Base-by-base conservation (phyloP, 768 basidiomycete species). In the Calocera cornea region DNA sequence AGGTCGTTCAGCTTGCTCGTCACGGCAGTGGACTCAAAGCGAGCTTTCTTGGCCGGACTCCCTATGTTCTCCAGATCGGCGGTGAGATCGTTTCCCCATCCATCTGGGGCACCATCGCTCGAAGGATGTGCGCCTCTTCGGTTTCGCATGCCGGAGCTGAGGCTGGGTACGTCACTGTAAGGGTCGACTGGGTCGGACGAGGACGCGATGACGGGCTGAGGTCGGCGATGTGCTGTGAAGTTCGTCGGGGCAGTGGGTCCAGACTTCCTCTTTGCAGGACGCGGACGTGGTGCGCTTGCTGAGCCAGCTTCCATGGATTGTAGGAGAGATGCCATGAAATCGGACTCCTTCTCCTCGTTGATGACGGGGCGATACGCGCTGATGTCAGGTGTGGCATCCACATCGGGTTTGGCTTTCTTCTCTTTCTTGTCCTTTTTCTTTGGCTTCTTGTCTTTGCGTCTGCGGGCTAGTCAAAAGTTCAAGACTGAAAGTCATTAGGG, bases 311-410 rank as follows among this genome's bases (percentile, higher is more conserved):
- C 90, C 75, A 95, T 83, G 24, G 79, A 83, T 10, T 86, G 88
- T 11, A 99, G 78, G 0, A 99, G 77, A 40, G 83, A 83, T 0
- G 85, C 84, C 91, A 99, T 89, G 71, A 99, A 92, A 71, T 95
- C 92, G 41, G 84, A 81, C 75, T 97, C 97, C 72, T 93, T 85
- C 65, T 87, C 88, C 14, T 81, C 86, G 8, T 89, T 87, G 14
- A 87, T 83, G 0, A 80, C 80, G 0, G 89, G 87, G 34, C 92
- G 83, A 75, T 98, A 98, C 16, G 87, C 89, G 75, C 81, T 87
- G 69, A 92, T 87, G 12, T 86, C 83, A 1, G 86, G 84, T 14
- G 82, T 72, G 12, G 71, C 72, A n/a, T 71, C 70, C 24, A 69
- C 69, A 31, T 65, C 80, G 14, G 81, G 76, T 33, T 75, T 74